Evolutionary conservation across 2,329 filamentous ascomycete species (phyloP), one percentile per base, ranked within the genome.

Genomic region (Amylocarpus encephaloides): DNA sequence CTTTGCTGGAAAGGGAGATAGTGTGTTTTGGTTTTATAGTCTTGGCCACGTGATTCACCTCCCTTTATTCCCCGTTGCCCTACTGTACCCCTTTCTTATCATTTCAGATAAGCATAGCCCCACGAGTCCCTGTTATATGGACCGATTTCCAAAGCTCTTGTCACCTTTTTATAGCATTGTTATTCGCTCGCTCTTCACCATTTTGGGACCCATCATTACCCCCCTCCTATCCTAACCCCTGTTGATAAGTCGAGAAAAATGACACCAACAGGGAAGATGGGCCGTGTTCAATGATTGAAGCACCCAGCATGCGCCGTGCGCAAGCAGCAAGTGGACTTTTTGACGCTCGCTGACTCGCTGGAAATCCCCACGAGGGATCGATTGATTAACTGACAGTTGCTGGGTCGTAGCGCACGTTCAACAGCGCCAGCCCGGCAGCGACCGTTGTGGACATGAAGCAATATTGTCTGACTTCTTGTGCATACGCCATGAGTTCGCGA

Each of bases 371-470:
- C 46, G 39, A 48, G 48, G 45, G 34, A 50, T 42, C 33, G 49
- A 49, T 41, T 18, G 34, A 18, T 34, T 22, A 39, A n/a, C 42
- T 42, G 22, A 29, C 48, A 40, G 44, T 49, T 48, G 36, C 40
- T 30, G 54, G 44, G 48, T 39, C 36, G 22, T 40, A 41, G 44
- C 44, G 48, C 49, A 52, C 44, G 51, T 50, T 53, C 52, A 55
- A 43, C 50, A 53, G 47, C 50, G 50, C 38, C 41, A 40, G 41
- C 49, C 38, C 44, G 45, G 40, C 15, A 32, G 34, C 19, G 41
- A 29, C 35, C 30, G 22, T 42, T 43, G 44, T 48, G 44, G 43
- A 51, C 29, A 18, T 39, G 33, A 45, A 39, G 16, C 33, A 48
- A 46, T 46, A 50, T 48, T 47, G 52, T 46, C 45, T 49, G 46